Conservation (phyloP, 768 basidiomycete species). For the Podaxis sp. region DNA sequence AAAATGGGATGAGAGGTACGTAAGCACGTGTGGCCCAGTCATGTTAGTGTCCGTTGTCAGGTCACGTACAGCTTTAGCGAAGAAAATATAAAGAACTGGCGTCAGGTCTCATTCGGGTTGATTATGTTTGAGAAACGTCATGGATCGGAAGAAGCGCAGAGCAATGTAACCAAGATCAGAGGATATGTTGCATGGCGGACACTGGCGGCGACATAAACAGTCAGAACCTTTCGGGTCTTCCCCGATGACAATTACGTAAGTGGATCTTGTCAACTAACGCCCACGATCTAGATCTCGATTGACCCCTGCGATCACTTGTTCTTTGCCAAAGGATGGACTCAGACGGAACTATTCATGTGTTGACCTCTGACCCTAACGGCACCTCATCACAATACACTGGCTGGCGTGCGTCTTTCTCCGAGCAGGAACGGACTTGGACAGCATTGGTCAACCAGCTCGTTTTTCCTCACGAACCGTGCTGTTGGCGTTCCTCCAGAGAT, state of each 20-base stretch:
- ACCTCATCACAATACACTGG: constrained; percentile 10
- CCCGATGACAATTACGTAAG: neutral
- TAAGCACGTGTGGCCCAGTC: constrained; percentile 3
- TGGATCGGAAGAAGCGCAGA: neutral
- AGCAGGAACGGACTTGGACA: constrained; percentile 8
- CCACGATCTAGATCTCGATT: constrained; percentile 9
- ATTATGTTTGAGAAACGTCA: constrained; percentile 8
- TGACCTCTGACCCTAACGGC: constrained; percentile 3
- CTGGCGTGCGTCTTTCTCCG: constrained; percentile 2
- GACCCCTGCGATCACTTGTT: constrained; percentile 4
- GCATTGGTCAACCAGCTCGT: constrained; percentile 9
- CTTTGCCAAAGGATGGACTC: constrained; percentile 6
- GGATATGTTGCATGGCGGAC: neutral
- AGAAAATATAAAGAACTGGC: neutral
- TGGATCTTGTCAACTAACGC: neutral
- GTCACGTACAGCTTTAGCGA: constrained; percentile 11
- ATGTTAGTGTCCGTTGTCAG: constrained; percentile 8
- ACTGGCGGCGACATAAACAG: neutral
- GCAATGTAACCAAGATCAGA: constrained; percentile 12
- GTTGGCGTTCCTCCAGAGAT: constrained; percentile 1
- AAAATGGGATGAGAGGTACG: neutral
- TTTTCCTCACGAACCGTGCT: constrained; percentile 5
- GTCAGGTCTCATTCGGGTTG: neutral
- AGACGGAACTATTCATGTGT: constrained; percentile 11
- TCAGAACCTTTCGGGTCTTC: neutral